Conservation (phyloP, 2,329 filamentous ascomycete species). For the Cercospora citrullina region DNA sequence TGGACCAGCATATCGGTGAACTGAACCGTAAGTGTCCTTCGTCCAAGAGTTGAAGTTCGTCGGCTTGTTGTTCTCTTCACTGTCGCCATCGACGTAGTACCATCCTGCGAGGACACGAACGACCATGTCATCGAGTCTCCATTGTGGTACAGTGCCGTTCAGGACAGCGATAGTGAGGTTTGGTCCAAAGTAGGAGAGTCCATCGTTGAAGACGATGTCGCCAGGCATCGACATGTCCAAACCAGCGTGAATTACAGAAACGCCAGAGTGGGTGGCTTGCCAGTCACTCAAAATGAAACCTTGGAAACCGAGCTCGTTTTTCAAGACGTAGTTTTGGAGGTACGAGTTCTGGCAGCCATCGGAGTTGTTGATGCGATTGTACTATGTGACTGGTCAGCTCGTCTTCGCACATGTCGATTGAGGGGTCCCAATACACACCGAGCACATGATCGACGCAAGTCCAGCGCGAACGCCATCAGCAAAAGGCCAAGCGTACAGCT, state of each 20-base stretch:
- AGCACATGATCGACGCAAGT: slow-evolving; percentile 55
- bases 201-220: slow-evolving; percentile 28
- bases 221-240: slow-evolving; percentile 39
- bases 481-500: slow-evolving; percentile 46
- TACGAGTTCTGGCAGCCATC: slow-evolving; percentile 69
- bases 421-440: slow-evolving; percentile 50
- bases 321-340: slow-evolving; percentile 66
- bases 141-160: slow-evolving; percentile 36
- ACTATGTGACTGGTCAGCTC: slow-evolving; percentile 48
- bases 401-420: not conserved
- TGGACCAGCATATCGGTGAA: slow-evolving; percentile 58
- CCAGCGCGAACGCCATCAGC: slow-evolving; percentile 53
- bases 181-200: slow-evolving; percentile 52
- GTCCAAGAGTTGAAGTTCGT: slow-evolving; percentile 88
- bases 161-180: slow-evolving; percentile 36
- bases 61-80: slow-evolving; percentile 52
- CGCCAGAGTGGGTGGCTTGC: slow-evolving; percentile 35
- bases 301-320: slow-evolving; percentile 55
- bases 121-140: slow-evolving; percentile 39
- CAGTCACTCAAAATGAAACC: slow-evolving; percentile 53
- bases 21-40: slow-evolving; percentile 67
- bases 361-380: slow-evolving; percentile 54
- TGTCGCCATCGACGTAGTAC: slow-evolving; percentile 58
- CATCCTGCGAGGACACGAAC: slow-evolving; percentile 35
- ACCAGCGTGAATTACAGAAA: slow-evolving; percentile 34